Conservation (phyloP, 345 rosid genomes). For the Populus simonii region DNA sequence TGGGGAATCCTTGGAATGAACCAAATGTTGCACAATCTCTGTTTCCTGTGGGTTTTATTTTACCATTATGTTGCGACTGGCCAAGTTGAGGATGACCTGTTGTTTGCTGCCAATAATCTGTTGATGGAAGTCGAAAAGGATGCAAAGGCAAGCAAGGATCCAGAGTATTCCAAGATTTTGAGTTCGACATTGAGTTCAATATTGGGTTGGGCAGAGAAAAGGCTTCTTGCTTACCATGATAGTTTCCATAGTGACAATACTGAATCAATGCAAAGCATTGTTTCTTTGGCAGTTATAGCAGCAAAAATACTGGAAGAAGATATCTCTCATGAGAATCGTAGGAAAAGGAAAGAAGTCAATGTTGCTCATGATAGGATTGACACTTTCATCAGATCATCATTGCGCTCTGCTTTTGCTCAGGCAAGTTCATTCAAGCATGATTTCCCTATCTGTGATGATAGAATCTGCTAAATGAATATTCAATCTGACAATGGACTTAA, state of each 20-base stretch:
- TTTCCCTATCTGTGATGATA: constrained; percentile 1
- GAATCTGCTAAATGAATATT: background rate
- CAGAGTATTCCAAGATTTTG: constrained; percentile 71
- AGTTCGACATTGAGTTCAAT: constrained; percentile 74
- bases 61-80: constrained; percentile 72
- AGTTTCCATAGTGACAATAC: constrained; percentile 69
- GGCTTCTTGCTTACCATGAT: constrained; percentile 86
- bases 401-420: constrained; percentile 57
- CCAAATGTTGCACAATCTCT: constrained; percentile 79
- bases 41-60: constrained; percentile 91
- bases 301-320: constrained; percentile 90
- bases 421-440: constrained; percentile 18
- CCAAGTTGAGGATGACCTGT: constrained; percentile 74
- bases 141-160: constrained; percentile 81
- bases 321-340: constrained; percentile 79
- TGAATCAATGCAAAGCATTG: constrained; percentile 74
- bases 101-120: constrained; percentile 69
- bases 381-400: constrained; percentile 87
- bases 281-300: constrained; percentile 75
- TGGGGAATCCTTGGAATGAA: constrained; percentile 88
- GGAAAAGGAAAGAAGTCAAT: constrained; percentile 51
- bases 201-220: constrained; percentile 93
- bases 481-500: background rate
- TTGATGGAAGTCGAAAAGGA: constrained; percentile 87
- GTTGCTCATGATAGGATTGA: constrained; percentile 53